Percentiles rank a stretch among this genome's conserved stretches.
Evolutionary conservation across 495 filamentous ascomycete species (phyloP).

Genomic region (Penicillium arizonense): DNA sequence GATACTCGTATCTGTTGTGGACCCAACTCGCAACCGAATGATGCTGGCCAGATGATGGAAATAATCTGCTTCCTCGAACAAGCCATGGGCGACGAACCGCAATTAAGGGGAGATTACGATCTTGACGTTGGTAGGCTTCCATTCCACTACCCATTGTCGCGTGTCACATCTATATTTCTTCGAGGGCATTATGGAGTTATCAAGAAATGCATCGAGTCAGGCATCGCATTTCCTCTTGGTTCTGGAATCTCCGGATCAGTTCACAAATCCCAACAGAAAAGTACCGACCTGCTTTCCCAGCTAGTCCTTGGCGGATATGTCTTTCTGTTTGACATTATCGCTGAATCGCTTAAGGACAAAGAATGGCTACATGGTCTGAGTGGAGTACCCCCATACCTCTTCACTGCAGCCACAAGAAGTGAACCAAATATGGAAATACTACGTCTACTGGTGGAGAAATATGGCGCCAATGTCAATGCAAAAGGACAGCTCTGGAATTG

Average conservation of each 20-base stretch:
- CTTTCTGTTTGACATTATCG: slow-evolving; percentile 2
- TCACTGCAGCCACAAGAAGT: neutral
- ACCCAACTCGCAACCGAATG: neutral
- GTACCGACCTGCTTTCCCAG: neutral
- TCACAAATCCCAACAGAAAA: too few relatives aligned
- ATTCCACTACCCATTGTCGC: neutral
- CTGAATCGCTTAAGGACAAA: neutral
- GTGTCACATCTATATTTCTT: neutral
- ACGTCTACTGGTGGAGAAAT: slow-evolving; percentile 1
- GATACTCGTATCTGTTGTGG: neutral
- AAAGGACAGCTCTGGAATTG: neutral
- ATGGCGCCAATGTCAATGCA: neutral
- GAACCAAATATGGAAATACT: slow-evolving; percentile 8
- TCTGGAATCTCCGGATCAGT: too few relatives aligned
- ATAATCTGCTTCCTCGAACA: slow-evolving; percentile 1
- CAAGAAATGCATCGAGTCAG: neutral
- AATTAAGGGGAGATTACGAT: neutral
- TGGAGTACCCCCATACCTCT: neutral
- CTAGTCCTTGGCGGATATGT: neutral
- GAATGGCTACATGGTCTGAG: neutral
- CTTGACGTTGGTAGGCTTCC: neutral
- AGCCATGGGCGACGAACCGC: neutral
- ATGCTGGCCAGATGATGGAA: slow-evolving; percentile 5
- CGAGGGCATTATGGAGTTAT: slow-evolving; percentile 2
- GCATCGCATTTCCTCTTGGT: neutral